These are phyloP conservation scores for Xerophyta viscosa DNA, from an alignment of 106 monocot species.

Conservation along the genomic window DNA sequence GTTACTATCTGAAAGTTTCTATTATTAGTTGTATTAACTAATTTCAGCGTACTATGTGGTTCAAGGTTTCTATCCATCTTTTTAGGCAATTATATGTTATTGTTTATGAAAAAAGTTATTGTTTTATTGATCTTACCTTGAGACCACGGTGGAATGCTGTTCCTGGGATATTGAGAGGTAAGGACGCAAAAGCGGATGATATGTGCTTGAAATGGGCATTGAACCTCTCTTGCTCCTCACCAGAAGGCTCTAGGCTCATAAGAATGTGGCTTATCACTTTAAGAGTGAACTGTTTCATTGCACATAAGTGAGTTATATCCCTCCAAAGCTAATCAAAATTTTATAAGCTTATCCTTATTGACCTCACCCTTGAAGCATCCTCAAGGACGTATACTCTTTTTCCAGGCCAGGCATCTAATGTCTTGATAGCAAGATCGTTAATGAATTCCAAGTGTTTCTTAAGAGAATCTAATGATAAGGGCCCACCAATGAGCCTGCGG, in stretches of 20 bases:
- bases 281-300: conserved; percentile 25
- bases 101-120: no score
- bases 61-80: no score
- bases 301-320: no score
- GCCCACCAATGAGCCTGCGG: conserved; percentile 18
- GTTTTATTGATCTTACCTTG: conserved; percentile 7
- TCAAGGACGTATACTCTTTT: conserved; percentile 19
- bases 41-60: no score
- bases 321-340: no score
- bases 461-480: conserved; percentile 24
- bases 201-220: conserved; percentile 28
- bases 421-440: conserved; percentile 14
- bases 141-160: conserved; percentile 21
- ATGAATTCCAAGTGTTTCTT: conserved; percentile 23
- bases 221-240: conserved; percentile 26
- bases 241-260: conserved; percentile 27
- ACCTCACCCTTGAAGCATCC: conserved; percentile 20
- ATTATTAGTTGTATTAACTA: no score
- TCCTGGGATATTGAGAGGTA: conserved; percentile 33
- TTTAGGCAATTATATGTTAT: no score
- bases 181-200: conserved; percentile 17
- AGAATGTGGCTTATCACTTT: conserved; percentile 28
- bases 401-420: conserved; percentile 20
- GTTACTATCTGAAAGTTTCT: no score
- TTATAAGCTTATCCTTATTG: no score